Evolutionary conservation across 202 grass and related monocot species (phyloP).

Genomic region (Musa balbisiana): DNA sequence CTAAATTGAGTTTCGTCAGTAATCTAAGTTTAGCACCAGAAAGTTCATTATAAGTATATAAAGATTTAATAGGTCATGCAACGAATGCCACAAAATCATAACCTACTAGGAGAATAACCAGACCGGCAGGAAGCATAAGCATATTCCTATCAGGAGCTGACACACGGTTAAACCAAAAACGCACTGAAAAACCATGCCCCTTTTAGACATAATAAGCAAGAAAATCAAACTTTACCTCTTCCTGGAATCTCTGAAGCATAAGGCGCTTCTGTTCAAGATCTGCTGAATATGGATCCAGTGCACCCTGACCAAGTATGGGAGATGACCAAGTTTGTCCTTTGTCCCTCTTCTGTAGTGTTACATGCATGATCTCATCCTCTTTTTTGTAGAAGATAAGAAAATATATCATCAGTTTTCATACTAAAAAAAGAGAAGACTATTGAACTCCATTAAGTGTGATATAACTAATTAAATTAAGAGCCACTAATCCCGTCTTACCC

Average conservation of each 20-base stretch:
- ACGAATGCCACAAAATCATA: not conserved
- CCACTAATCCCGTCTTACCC: too few relatives aligned
- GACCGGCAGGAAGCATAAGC: not conserved
- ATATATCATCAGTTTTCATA: not conserved
- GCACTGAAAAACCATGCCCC: not conserved
- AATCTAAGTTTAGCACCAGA: too few relatives aligned
- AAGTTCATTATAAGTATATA: too few relatives aligned
- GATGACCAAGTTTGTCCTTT: slow-evolving; percentile 88
- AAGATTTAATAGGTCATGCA: too few relatives aligned
- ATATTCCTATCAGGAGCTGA: not conserved
- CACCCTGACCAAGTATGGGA: slow-evolving; percentile 83
- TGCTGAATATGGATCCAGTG: slow-evolving; percentile 57
- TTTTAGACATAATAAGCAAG: not conserved
- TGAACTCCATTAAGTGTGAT: too few relatives aligned
- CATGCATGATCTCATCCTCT: slow-evolving; percentile 90
- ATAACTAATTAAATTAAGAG: too few relatives aligned
- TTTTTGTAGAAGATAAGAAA: slow-evolving; percentile 13
- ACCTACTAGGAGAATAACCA: not conserved
- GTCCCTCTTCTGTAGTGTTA: slow-evolving; percentile 95
- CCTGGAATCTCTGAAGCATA: slow-evolving; percentile 99
- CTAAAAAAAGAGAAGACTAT: not conserved
- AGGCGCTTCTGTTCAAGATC: slow-evolving; percentile 92
- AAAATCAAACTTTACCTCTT: slow-evolving; percentile 61
- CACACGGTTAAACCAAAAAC: not conserved
- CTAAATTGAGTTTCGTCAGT: too few relatives aligned